Evolutionary conservation across 2,329 filamentous ascomycete genomes (phyloP).

Genomic region (Cordyceps cateniannulata): DNA sequence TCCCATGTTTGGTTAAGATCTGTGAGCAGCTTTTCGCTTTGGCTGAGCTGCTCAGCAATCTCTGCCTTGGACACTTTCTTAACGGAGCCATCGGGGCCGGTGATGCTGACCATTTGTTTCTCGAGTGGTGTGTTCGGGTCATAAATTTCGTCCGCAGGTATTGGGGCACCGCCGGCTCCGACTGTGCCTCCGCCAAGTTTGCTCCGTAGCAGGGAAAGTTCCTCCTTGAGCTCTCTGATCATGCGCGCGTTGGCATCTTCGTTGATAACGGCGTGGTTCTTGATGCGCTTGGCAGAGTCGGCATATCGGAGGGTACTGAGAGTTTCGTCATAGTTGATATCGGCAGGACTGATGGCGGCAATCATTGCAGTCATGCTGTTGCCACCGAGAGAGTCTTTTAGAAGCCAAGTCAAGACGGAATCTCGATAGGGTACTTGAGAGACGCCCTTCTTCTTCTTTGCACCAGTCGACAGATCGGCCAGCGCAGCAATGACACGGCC

Average conservation of each 20-base stretch:
- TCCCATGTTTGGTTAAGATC: constrained; percentile 99
- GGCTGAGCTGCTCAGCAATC: constrained; percentile 91
- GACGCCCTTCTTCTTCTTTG: constrained; percentile 66
- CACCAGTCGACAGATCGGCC: constrained; percentile 80
- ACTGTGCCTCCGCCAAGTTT: constrained; percentile 63
- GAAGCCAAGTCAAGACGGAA: constrained; percentile 88
- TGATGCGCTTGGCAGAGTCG: constrained; percentile 96
- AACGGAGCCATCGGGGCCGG: constrained; percentile 71
- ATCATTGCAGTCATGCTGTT: constrained; percentile 99
- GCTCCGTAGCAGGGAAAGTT: constrained; percentile 75
- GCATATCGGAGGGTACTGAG: constrained; percentile 93
- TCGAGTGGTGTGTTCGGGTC: constrained; percentile 87
- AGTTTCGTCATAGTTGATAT: constrained; percentile 99
- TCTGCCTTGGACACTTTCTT: constrained; percentile 98
- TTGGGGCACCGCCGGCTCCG: constrained; percentile 39
- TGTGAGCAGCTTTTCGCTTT: constrained; percentile 91
- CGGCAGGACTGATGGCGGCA: constrained; percentile 93
- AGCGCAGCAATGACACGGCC: constrained; percentile 95
- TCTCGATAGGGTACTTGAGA: constrained; percentile 91
- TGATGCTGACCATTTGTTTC: constrained; percentile 94
- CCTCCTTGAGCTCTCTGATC: constrained; percentile 97
- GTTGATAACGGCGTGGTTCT: constrained; percentile 99
- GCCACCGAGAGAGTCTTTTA: constrained; percentile 94
- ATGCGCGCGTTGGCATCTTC: constrained; percentile 98
- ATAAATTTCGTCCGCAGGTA: constrained; percentile 73